Percentiles rank a stretch among this genome's conserved stretches.
These are phyloP conservation scores for Pseudocercospora vitis DNA, from an alignment of 2,329 filamentous ascomycete species.

Conservation along the genomic window DNA sequence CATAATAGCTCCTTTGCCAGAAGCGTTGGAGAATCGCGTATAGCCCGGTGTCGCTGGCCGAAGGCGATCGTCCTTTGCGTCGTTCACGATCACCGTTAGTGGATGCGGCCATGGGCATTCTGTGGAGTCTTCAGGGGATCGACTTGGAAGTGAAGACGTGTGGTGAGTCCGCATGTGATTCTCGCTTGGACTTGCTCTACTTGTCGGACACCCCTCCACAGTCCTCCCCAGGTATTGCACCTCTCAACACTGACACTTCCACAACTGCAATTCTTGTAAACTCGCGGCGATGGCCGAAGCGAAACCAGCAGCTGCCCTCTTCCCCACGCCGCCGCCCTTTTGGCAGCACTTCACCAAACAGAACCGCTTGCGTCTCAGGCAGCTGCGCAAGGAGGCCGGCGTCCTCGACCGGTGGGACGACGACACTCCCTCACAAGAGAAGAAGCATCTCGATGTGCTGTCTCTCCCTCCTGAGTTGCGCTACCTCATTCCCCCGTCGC, in stretches of 20 bases:
- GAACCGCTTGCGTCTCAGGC: slow-evolving; percentile 61
- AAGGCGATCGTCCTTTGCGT: slow-evolving; percentile 16
- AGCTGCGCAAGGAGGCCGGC: slow-evolving; percentile 31
- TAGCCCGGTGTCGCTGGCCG: slow-evolving; percentile 16
- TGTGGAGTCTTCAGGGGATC: not conserved
- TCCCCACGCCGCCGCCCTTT: slow-evolving; percentile 84
- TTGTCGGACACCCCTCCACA: too few relatives aligned
- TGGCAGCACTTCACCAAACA: slow-evolving; percentile 82
- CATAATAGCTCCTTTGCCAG: slow-evolving; percentile 68
- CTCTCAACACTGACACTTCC: too few relatives aligned
- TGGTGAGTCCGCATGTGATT: too few relatives aligned
- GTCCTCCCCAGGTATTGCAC: too few relatives aligned
- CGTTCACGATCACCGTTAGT: slow-evolving; percentile 2
- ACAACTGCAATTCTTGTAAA: too few relatives aligned
- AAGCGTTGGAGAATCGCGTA: slow-evolving; percentile 28
- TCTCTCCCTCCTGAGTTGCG: slow-evolving; percentile 69
- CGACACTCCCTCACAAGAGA: slow-evolving; percentile 10
- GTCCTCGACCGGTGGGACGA: slow-evolving; percentile 28
- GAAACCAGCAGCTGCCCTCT: slow-evolving; percentile 54
- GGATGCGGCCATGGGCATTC: not conserved
- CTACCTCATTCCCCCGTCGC: slow-evolving; percentile 76
- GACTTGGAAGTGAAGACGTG: not conserved
- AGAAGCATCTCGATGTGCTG: slow-evolving; percentile 32
- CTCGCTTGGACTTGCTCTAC: too few relatives aligned
- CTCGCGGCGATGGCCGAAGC: slow-evolving; percentile 1